A percentile compares a stretch with the other conserved stretches of the same genome.
Conservation (phyloP, 495 filamentous ascomycete species). For the Penicillium antarcticum region DNA sequence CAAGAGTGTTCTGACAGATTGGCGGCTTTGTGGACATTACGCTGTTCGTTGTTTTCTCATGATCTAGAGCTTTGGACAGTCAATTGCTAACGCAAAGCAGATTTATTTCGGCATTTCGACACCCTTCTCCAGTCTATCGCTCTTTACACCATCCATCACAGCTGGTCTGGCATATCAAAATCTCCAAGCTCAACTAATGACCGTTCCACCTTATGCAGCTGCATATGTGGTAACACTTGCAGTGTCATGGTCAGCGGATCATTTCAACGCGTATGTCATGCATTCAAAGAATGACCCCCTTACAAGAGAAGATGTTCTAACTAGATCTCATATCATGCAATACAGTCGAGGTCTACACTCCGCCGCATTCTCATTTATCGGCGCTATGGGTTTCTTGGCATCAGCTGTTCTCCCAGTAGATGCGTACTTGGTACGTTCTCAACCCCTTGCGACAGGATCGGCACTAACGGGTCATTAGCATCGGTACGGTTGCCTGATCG, state of each 20-base stretch:
- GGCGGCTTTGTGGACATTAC: slow-evolving; percentile 58
- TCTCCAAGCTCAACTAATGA: slow-evolving; percentile 64
- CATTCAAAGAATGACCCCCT: no score
- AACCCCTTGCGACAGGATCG: neutral
- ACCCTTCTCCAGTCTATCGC: slow-evolving; percentile 60
- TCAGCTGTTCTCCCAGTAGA: slow-evolving; percentile 57
- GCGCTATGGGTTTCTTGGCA: slow-evolving; percentile 58
- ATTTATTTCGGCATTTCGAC: slow-evolving; percentile 62
- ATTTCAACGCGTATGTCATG: slow-evolving; percentile 50
- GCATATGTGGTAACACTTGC: slow-evolving; percentile 55
- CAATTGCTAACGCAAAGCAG: slow-evolving; percentile 9
- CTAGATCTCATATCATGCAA: no score
- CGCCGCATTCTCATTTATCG: slow-evolving; percentile 51
- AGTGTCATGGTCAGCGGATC: slow-evolving; percentile 59
- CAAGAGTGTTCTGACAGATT: slow-evolving; percentile 53
- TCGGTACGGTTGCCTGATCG: slow-evolving; percentile 64
- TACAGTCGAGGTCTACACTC: slow-evolving; percentile 51
- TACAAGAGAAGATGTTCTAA: no score
- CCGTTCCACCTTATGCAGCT: slow-evolving; percentile 66
- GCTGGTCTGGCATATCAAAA: slow-evolving; percentile 57
- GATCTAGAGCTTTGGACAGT: neutral
- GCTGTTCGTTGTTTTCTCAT: slow-evolving; percentile 19
- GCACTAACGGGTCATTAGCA: slow-evolving; percentile 13
- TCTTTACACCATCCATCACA: slow-evolving; percentile 66
- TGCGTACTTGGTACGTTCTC: slow-evolving; percentile 41